Percentiles rank a stretch among this genome's conserved stretches.
phyloP scores from a whole-genome alignment of 768 basidiomycete genomes.

The Gloeopeniophorella convolvens region DNA sequence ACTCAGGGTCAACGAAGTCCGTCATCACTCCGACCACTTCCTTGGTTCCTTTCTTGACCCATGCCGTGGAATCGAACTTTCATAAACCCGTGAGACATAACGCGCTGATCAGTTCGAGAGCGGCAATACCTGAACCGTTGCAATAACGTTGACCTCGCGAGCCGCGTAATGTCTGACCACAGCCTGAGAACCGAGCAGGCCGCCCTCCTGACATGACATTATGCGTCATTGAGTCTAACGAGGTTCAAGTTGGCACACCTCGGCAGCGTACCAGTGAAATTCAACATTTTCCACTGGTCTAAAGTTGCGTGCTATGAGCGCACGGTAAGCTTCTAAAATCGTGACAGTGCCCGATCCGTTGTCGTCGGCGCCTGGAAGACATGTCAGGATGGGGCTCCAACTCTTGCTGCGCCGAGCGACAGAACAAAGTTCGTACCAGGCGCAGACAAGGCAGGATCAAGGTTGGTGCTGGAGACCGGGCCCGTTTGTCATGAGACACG shows the following conservation, averaged over 20 bases:
- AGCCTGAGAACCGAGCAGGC: no score
- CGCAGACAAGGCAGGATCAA: no score
- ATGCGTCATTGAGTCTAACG: conserved; percentile 2
- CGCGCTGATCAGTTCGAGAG: not conserved
- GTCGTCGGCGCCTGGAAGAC: conserved; percentile 57
- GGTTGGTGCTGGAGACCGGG: no score
- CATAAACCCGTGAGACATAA: conserved; percentile 10
- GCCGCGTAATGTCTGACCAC: conserved; percentile 69
- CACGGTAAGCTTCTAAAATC: conserved; percentile 69
- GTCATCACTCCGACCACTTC: conserved; percentile 71
- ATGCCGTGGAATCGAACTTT: conserved; percentile 95
- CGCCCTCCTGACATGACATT: conserved; percentile 79
- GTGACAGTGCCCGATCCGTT: conserved; percentile 59
- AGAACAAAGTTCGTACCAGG: no score
- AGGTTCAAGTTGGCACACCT: conserved; percentile 42
- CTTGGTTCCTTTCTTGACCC: conserved; percentile 70
- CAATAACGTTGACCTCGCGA: conserved; percentile 57
- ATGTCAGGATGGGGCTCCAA: conserved; percentile 20
- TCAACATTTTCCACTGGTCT: conserved; percentile 58
- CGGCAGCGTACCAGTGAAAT: conserved; percentile 81
- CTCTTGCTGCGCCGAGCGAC: no score
- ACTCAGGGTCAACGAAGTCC: conserved; percentile 69
- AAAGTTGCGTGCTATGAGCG: conserved; percentile 60
- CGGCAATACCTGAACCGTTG: conserved; percentile 66
- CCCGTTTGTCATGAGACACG: no score